Evolutionary conservation across 768 basidiomycete species (phyloP).

Genomic region (Cystobasidium ongulense): DNA sequence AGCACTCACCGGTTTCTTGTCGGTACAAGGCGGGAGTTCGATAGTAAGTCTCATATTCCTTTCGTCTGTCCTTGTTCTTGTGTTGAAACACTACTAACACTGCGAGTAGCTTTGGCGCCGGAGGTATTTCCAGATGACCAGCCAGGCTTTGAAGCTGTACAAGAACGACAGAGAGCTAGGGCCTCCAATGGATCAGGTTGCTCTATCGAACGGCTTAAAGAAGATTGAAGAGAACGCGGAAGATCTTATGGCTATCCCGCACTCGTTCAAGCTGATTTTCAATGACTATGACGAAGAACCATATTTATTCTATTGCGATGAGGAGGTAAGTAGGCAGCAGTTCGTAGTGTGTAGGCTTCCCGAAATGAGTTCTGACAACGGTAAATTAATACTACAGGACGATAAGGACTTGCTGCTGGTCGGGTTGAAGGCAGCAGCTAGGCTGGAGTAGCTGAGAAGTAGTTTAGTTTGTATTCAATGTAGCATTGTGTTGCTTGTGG

Average conservation of each 20-base stretch:
- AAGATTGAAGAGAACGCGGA: background rate
- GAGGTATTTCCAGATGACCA: constrained; percentile 18
- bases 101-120: constrained; percentile 20
- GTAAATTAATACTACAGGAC: background rate
- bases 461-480: background rate
- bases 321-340: constrained; percentile 21
- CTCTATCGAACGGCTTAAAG: background rate
- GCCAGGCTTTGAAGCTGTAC: constrained; percentile 8
- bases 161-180: constrained; percentile 28
- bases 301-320: constrained; percentile 30
- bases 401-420: constrained; percentile 16
- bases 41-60: too few species aligned
- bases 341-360: background rate
- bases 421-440: background rate
- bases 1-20: constrained; percentile 20
- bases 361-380: background rate
- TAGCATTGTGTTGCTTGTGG: background rate
- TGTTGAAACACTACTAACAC: background rate
- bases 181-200: background rate
- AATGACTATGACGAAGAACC: constrained; percentile 27
- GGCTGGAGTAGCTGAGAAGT: background rate
- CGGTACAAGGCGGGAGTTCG: constrained; percentile 23
- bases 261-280: constrained; percentile 30
- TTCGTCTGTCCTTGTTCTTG: background rate
- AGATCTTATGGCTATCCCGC: constrained; percentile 23